Evolutionary conservation across 345 rosid genomes (phyloP), one percentile per base, ranked within the genome.

Genomic region (Mallotus nudiflorus): DNA sequence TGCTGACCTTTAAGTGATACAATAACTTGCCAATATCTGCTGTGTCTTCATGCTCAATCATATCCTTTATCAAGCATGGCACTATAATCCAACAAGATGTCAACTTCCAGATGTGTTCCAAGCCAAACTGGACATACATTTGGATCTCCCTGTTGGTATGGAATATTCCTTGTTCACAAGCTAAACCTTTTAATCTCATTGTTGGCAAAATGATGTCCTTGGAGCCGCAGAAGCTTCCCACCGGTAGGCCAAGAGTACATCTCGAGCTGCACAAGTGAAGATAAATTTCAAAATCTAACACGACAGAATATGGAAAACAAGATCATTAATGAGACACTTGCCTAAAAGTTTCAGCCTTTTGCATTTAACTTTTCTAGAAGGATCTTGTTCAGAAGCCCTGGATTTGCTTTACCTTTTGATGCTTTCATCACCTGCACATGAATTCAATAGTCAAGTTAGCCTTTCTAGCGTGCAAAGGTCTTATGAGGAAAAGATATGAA

Each of bases 371-470:
- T 91, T 85, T 91, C 86, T 28, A 80, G 9, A 53, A 94, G 97
- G 65, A 91, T 84, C 79, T 90, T 91, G 88, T 88, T 91, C 63
- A 94, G 80, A 63, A 91, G 77, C 28, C 88, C 93, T 16, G 96
- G 98, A 72, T 87, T 91, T 66, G 96, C 98, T 80, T 88, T 94
- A 31, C 97, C 97, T 78, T 88, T 87, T 2, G 98, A 91, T 71
- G 76, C 72, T 84, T 94, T 94, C 97, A 94, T 94, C 53, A 91
- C 88, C 98, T 94, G 83, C 76, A 80, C 63, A 69, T 62, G 45
- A 75, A 49, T 18, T 35, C 27, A 62, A 54, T 19, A 18, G 50
- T 62, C 51, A 60, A 25, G 33, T 37, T 10, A 20, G 31, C 15
- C 44, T 20, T 50, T 9, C 59, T 13, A 22, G 29, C 8, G n/a